Evolutionary conservation across 129 eudicot species (phyloP).

Genomic region (Heracleum sosnowskyi): DNA sequence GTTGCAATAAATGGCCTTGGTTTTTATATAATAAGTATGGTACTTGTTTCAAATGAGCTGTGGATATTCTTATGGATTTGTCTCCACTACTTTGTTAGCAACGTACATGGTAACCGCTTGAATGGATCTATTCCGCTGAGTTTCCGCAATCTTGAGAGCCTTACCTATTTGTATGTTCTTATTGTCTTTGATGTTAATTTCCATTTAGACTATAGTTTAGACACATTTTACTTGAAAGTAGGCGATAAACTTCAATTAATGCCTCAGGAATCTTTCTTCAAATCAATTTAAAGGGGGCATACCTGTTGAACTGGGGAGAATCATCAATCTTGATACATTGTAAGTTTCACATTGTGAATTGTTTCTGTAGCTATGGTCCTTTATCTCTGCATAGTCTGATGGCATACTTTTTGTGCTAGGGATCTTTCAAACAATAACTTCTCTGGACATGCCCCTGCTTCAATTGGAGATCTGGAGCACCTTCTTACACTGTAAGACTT

Average conservation of each 20-base stretch:
- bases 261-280: slow-evolving; percentile 76
- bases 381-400: background rate
- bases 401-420: slow-evolving; percentile 20
- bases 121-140: slow-evolving; percentile 80
- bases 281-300: slow-evolving; percentile 61
- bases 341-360: slow-evolving; percentile 22
- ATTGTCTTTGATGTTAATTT: background rate
- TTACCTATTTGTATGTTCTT: slow-evolving; percentile 65
- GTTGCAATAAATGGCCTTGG: background rate
- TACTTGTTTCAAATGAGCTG: background rate
- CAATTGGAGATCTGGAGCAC: slow-evolving; percentile 91
- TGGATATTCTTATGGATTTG: background rate
- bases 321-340: slow-evolving; percentile 79
- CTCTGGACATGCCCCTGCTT: slow-evolving; percentile 59
- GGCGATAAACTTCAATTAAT: background rate
- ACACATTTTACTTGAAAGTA: background rate
- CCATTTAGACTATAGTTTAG: background rate
- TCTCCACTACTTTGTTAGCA: slow-evolving; percentile 26
- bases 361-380: background rate
- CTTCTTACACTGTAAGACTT: slow-evolving; percentile 66
- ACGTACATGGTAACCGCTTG: slow-evolving; percentile 80
- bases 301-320: slow-evolving; percentile 72
- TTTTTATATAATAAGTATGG: background rate
- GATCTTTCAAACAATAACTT: slow-evolving; percentile 81
- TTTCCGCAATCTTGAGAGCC: slow-evolving; percentile 73